These are phyloP conservation scores for Annulohypoxylon maeteangense DNA, from an alignment of 495 filamentous ascomycete species.

Conservation along the genomic window DNA sequence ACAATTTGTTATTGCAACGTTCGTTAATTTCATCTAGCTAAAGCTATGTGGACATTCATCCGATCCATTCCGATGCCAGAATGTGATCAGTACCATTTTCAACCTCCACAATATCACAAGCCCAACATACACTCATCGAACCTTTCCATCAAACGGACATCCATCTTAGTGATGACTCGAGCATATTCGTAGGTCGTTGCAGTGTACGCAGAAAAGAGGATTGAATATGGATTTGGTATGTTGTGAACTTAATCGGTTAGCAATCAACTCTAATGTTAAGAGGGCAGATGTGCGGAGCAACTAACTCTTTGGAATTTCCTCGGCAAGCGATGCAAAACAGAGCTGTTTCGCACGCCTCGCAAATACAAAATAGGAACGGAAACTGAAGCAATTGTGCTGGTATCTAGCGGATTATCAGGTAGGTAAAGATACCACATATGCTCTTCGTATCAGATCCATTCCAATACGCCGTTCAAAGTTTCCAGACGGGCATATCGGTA, in stretches of 20 bases:
- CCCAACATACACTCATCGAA: background rate
- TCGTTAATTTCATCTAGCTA: constrained; percentile 12
- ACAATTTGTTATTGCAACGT: constrained; percentile 4
- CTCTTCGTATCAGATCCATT: constrained; percentile 1
- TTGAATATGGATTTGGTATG: background rate
- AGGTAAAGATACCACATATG: background rate
- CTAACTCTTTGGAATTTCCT: background rate
- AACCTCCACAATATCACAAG: background rate
- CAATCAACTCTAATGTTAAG: background rate
- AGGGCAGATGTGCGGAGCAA: background rate
- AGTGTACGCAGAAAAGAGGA: background rate
- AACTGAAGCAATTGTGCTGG: background rate
- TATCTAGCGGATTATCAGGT: background rate
- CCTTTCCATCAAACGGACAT: background rate
- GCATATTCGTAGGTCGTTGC: background rate
- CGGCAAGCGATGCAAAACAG: background rate
- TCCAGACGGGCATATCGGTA: too few species aligned
- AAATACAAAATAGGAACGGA: background rate
- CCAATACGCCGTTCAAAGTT: background rate
- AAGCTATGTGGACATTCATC: constrained; percentile 1
- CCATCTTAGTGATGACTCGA: background rate
- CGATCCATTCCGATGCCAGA: background rate
- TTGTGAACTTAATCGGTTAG: background rate
- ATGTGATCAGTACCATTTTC: background rate
- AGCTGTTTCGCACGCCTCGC: background rate